Percentiles rank a stretch among this genome's conserved stretches.
These are phyloP conservation scores for Ottelia alismoides DNA, from an alignment of 106 monocot species.

Conservation along the genomic window DNA sequence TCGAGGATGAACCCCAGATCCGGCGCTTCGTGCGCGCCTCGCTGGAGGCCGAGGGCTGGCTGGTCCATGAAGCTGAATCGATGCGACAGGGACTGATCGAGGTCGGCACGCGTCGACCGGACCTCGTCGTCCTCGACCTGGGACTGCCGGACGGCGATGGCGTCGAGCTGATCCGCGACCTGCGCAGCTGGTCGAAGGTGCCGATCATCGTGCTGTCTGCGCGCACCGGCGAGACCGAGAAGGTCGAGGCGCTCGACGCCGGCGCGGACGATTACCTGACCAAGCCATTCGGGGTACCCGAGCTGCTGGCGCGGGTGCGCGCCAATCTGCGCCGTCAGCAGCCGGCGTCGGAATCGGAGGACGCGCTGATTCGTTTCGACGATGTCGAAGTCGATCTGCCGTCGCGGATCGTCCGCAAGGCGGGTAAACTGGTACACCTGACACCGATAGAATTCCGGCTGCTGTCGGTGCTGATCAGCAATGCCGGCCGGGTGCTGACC, in stretches of 20 bases:
- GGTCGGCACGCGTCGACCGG: background rate
- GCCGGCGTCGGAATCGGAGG: background rate
- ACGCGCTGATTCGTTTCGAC: background rate
- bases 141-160: background rate
- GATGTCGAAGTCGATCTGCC: background rate
- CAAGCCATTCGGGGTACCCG: background rate
- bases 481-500: background rate
- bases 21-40: background rate
- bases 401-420: background rate
- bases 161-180: background rate
- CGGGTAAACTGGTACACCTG: background rate
- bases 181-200: background rate
- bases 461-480: background rate
- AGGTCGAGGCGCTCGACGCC: background rate
- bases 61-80: background rate
- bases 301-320: background rate
- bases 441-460: background rate
- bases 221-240: background rate
- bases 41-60: background rate
- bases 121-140: background rate
- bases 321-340: background rate
- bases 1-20: background rate
- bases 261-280: too few species aligned
- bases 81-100: background rate
- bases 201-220: background rate